These are phyloP conservation scores for Parachaetomium inaequale DNA, from an alignment of 495 filamentous ascomycete species.

Conservation along the genomic window DNA sequence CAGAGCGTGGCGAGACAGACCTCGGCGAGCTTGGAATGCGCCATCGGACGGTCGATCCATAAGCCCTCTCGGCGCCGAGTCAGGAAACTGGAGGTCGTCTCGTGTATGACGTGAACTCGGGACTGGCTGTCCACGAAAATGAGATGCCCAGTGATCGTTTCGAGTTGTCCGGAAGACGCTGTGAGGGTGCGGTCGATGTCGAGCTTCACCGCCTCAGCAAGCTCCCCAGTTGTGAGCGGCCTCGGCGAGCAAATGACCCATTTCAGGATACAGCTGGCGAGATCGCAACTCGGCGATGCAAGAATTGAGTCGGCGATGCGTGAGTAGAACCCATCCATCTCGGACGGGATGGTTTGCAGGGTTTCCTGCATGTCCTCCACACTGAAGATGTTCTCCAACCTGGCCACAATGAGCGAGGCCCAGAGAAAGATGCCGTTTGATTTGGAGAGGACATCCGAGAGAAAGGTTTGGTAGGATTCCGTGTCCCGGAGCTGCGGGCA, in stretches of 20 bases:
- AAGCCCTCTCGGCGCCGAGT: slow-evolving; percentile 10
- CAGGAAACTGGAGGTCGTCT: slow-evolving; percentile 23
- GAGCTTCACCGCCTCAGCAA: slow-evolving; percentile 20
- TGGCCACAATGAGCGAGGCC: too few relatives aligned
- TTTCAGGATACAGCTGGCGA: too few relatives aligned
- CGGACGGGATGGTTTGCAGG: too few relatives aligned
- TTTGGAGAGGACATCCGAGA: slow-evolving; percentile 11
- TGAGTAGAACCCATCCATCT: too few relatives aligned
- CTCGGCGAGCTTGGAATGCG: slow-evolving; percentile 17
- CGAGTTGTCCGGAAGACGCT: slow-evolving; percentile 7
- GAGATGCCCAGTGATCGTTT: slow-evolving; percentile 13
- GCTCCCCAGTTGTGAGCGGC: slow-evolving; percentile 6
- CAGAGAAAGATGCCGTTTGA: slow-evolving; percentile 21
- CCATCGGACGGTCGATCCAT: slow-evolving; percentile 8
- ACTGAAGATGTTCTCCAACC: too few relatives aligned
- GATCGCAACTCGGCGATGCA: too few relatives aligned
- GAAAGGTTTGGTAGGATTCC: not conserved
- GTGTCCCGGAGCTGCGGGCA: not conserved
- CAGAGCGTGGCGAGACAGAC: slow-evolving; percentile 20
- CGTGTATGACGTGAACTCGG: slow-evolving; percentile 21
- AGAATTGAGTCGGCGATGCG: too few relatives aligned
- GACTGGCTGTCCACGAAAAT: slow-evolving; percentile 19
- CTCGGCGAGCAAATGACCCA: too few relatives aligned
- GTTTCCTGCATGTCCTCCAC: too few relatives aligned
- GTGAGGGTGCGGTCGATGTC: slow-evolving; percentile 22